Evolutionary conservation across 2,329 filamentous ascomycete genomes (phyloP).

Genomic region (Xylariales sp.): DNA sequence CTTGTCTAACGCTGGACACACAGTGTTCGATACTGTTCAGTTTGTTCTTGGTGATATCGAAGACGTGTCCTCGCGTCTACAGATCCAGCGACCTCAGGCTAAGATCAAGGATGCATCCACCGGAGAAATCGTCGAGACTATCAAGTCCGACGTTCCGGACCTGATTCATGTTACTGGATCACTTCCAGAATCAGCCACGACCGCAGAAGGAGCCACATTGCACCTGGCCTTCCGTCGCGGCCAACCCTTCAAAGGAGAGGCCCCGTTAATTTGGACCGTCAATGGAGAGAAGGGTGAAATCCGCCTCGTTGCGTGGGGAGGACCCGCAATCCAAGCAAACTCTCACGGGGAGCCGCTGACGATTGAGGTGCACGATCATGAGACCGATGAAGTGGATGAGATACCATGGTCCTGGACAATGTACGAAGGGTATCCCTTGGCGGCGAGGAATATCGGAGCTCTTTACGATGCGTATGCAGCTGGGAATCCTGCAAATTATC

Average conservation of each 20-base stretch:
- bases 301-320: constrained; percentile 23
- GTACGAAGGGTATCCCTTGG: constrained; percentile 37
- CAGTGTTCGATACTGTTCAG: constrained; percentile 36
- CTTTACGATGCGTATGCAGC: constrained; percentile 51
- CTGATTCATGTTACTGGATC: constrained; percentile 17
- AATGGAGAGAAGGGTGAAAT: constrained; percentile 47
- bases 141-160: constrained; percentile 21
- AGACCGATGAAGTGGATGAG: constrained; percentile 35
- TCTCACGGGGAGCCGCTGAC: constrained; percentile 33
- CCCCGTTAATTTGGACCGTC: constrained; percentile 41
- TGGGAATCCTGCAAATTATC: constrained; percentile 4
- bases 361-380: constrained; percentile 45
- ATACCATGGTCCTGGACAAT: constrained; percentile 36
- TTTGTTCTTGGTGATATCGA: constrained; percentile 36
- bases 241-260: constrained; percentile 39
- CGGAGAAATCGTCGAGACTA: constrained; percentile 23
- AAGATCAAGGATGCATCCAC: constrained; percentile 26
- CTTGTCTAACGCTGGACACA: background rate
- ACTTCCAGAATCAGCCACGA: constrained; percentile 19
- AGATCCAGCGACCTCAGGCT: constrained; percentile 38
- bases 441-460: constrained; percentile 43
- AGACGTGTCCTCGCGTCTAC: constrained; percentile 30
- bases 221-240: constrained; percentile 39
- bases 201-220: constrained; percentile 30
- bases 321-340: constrained; percentile 12